Percentiles rank a stretch among this genome's conserved stretches.
Conservation (phyloP, 257 asterid genomes). For the Solanum paucissectum region DNA sequence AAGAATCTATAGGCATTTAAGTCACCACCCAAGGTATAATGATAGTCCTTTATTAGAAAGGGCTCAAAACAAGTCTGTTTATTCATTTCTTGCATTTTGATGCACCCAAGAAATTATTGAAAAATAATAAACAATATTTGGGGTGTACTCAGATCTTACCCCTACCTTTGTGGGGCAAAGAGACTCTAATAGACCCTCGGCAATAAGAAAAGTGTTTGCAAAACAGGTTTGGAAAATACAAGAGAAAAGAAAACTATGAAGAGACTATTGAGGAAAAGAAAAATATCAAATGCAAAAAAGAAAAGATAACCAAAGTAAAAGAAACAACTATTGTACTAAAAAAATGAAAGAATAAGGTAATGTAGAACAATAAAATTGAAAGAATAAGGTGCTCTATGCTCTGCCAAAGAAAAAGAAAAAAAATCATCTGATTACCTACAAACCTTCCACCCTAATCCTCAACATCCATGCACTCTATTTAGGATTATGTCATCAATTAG, state of each 20-base stretch:
- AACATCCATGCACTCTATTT: background rate
- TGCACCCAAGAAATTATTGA: background rate
- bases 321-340: background rate
- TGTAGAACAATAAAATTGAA: background rate
- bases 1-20: background rate
- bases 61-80: background rate
- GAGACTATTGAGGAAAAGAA: background rate
- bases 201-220: background rate
- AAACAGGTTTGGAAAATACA: background rate
- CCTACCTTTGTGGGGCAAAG: background rate
- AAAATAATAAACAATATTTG: background rate
- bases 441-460: background rate
- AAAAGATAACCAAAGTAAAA: background rate
- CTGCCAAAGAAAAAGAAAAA: background rate
- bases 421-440: background rate
- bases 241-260: background rate
- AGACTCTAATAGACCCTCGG: background rate
- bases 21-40: background rate
- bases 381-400: background rate
- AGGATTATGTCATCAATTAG: background rate
- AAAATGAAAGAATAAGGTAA: background rate
- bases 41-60: background rate
- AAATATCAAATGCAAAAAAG: background rate
- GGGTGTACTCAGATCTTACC: background rate
- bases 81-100: background rate